These are phyloP conservation scores for Barnettozyma hawaiiensis DNA, from an alignment of 1,139 yeast species.

Conservation along the genomic window DNA sequence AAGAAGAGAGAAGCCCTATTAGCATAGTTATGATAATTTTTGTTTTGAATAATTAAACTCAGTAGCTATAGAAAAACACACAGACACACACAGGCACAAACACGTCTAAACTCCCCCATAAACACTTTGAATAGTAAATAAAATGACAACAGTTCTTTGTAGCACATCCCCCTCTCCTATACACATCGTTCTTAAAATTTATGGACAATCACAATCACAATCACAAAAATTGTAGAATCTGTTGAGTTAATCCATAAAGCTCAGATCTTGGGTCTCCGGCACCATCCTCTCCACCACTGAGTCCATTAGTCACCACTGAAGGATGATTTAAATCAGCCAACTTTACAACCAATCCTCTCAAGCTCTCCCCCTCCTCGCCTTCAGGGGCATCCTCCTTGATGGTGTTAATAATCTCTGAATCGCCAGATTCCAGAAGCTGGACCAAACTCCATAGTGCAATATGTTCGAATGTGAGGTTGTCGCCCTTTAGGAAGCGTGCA, in stretches of 20 bases:
- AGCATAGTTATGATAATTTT: background rate
- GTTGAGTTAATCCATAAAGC: slow-evolving; percentile 73
- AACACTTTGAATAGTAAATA: background rate
- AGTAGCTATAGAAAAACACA: slow-evolving; percentile 1
- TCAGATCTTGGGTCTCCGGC: slow-evolving; percentile 63
- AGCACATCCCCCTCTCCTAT: background rate
- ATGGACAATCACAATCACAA: too few species aligned
- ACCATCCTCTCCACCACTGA: slow-evolving; percentile 30
- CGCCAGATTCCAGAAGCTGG: slow-evolving; percentile 86
- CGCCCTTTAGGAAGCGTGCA: slow-evolving; percentile 71
- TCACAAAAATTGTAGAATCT: slow-evolving; percentile 45
- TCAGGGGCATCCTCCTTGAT: slow-evolving; percentile 58
- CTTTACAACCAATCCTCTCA: slow-evolving; percentile 36
- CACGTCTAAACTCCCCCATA: background rate
- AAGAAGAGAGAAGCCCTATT: background rate
- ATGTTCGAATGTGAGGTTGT: slow-evolving; percentile 95
- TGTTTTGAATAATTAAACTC: slow-evolving; percentile 1
- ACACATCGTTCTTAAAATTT: too few species aligned
- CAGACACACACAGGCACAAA: too few species aligned
- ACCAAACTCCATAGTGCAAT: slow-evolving; percentile 96
- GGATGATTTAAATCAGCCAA: slow-evolving; percentile 36
- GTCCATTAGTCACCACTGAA: slow-evolving; percentile 27
- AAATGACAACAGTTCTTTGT: slow-evolving; percentile 2
- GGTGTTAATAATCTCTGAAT: slow-evolving; percentile 57
- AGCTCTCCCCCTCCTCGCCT: slow-evolving; percentile 30